phyloP scores from a whole-genome alignment of 2,329 filamentous ascomycete genomes.

The Atkinsonella hypoxylon region DNA sequence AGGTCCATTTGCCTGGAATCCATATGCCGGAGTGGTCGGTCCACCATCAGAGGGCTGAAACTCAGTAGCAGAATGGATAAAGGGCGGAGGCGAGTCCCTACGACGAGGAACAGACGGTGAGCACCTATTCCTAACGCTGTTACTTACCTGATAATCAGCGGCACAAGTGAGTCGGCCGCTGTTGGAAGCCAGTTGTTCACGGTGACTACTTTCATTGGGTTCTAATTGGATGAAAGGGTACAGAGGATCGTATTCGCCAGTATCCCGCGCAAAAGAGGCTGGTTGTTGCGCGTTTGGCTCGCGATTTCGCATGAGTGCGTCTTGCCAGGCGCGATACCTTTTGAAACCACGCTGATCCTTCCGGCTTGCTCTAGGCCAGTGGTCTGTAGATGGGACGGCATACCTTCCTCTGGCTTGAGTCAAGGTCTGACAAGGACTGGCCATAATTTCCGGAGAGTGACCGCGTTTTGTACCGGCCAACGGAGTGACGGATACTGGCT shows the following conservation, averaged over 20 bases:
- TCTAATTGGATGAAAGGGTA: slow-evolving; percentile 2
- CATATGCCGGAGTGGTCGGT: slow-evolving; percentile 15
- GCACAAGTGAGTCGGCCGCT: slow-evolving; percentile 1
- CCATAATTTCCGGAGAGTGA: slow-evolving; percentile 2
- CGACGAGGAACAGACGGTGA: slow-evolving; percentile 4
- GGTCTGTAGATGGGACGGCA: slow-evolving; percentile 11
- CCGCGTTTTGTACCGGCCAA: not conserved
- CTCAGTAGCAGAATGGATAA: not conserved
- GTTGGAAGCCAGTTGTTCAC: slow-evolving; percentile 1
- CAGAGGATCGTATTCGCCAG: slow-evolving; percentile 4
- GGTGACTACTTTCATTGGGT: slow-evolving; percentile 3
- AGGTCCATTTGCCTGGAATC: slow-evolving; percentile 9
- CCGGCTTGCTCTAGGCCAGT: slow-evolving; percentile 13
- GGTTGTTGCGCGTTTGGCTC: slow-evolving; percentile 9
- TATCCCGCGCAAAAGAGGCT: slow-evolving; percentile 9
- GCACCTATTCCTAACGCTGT: not conserved
- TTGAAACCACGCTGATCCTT: slow-evolving; percentile 33
- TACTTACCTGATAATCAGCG: slow-evolving; percentile 5
- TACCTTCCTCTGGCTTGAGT: slow-evolving; percentile 10
- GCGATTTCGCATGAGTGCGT: slow-evolving; percentile 23
- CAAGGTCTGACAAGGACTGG: not conserved
- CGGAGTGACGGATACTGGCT: not conserved
- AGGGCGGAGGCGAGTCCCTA: not conserved
- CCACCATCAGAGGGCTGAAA: slow-evolving; percentile 10
- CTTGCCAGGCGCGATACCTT: slow-evolving; percentile 33